phyloP scores from a whole-genome alignment of 495 filamentous ascomycete genomes.

The Rhypophila decipiens region DNA sequence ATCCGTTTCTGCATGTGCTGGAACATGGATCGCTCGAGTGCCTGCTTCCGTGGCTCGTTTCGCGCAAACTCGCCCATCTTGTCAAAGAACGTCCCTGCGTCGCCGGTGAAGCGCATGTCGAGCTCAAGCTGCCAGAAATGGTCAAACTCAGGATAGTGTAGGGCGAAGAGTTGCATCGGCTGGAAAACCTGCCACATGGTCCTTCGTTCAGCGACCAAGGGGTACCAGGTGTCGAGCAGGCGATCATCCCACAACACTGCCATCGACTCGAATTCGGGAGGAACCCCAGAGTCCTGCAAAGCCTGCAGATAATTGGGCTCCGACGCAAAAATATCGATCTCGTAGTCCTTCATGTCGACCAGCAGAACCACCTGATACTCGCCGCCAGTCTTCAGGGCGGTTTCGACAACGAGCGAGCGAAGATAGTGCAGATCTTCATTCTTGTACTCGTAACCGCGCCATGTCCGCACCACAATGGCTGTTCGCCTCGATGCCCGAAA shows the following conservation, averaged over 20 bases:
- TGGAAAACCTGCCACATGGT: conserved; percentile 34
- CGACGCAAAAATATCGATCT: conserved; percentile 44
- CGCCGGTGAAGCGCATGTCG: conserved; percentile 52
- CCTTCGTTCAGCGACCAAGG: too few relatives aligned
- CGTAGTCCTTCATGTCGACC: conserved; percentile 50
- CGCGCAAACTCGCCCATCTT: conserved; percentile 42
- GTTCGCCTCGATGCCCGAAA: conserved; percentile 23
- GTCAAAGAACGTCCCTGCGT: conserved; percentile 50
- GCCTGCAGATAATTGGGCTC: conserved; percentile 43
- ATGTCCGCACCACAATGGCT: conserved; percentile 36
- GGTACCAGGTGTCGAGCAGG: conserved; percentile 34
- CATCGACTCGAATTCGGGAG: conserved; percentile 50
- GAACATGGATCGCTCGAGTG: conserved; percentile 29
- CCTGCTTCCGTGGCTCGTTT: conserved; percentile 46
- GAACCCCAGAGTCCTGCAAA: conserved; percentile 41
- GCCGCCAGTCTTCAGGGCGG: conserved; percentile 46
- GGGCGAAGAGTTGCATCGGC: conserved; percentile 51
- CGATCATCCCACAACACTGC: conserved; percentile 50
- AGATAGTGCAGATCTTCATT: conserved; percentile 39
- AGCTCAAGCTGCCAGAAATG: conserved; percentile 59
- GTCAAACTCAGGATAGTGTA: conserved; percentile 53
- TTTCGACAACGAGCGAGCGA: conserved; percentile 51
- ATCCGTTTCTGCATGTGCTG: conserved; percentile 29
- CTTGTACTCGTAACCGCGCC: conserved; percentile 36
- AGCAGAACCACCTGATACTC: conserved; percentile 56